Evolutionary conservation across 78 protist species (phyloP), one percentile per base, ranked within the genome.

Genomic region (Polysphondylium violaceum): DNA sequence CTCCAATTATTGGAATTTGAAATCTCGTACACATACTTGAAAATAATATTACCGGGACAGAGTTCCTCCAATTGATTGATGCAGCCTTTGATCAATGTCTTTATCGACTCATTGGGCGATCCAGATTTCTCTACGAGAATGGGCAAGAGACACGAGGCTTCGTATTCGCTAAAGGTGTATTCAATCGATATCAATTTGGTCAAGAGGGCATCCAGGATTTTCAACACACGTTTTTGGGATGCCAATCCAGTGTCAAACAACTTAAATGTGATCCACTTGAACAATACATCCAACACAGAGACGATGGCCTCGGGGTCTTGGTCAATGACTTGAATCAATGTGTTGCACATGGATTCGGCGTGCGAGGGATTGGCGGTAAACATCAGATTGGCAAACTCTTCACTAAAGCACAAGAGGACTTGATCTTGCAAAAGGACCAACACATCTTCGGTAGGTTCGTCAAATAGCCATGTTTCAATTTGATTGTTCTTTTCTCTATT

Each of bases 361-460:
- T 59, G 76, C 5, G 77, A 19, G 27, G 91, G 79, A 21, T 68
- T 68, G 41, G 79, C 63, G 35, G 91, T 41, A 31, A 83, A 83
- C 91, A 83, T 83, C 58, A 71, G 23, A 56, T 83, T 83, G 35
- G 91, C 91, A 83, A 83, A 83, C 8, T 83, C 91, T 36, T 83
- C 79, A 27, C 78, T 83, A 17, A 83, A 83, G 16, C 74, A 47
- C 23, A 27, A 40, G 19, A 69, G 36, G 14, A 83, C 79, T 59
- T 83, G 91, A 19, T 59, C 79, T 40, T 83, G 91, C 9, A 83
- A 73, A 4, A 44, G 19, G 25, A 69, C 91, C 6, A 44, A 3
- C 0, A 69, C 74, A 17, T 83, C 91, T 40, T 67, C 77, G 0
- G 56, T 72, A 23, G 43, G 40, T 29, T 83, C 91, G 9, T 41